Percentiles rank a stretch among this genome's conserved stretches.
phyloP scores from a whole-genome alignment of 441 rosid species.

The Croton laevigatus region DNA sequence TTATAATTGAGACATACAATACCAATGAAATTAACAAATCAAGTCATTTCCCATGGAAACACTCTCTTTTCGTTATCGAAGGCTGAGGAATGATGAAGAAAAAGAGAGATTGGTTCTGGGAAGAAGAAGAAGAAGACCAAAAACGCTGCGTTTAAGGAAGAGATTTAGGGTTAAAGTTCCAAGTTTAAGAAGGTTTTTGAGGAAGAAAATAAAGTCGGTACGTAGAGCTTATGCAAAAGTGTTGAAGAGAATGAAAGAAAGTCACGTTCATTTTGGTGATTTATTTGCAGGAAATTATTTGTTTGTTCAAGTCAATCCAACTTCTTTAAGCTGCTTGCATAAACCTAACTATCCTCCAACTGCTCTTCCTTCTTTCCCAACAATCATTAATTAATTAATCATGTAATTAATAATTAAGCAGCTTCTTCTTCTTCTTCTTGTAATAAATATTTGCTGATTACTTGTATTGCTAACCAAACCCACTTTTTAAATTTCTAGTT shows the following conservation, averaged over 20 bases:
- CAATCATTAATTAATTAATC: slow-evolving; percentile 19
- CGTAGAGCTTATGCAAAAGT: slow-evolving; percentile 38
- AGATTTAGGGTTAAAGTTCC: slow-evolving; percentile 57
- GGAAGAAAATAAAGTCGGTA: slow-evolving; percentile 43
- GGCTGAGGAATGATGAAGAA: slow-evolving; percentile 36
- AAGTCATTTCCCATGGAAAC: slow-evolving; percentile 13
- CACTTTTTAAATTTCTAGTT: no score
- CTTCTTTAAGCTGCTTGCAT: slow-evolving; percentile 40
- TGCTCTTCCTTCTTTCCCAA: slow-evolving; percentile 26
- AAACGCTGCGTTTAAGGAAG: slow-evolving; percentile 36
- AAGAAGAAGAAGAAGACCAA: slow-evolving; percentile 31
- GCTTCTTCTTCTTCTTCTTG: no score
- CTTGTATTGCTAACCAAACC: no score
- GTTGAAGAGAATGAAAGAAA: slow-evolving; percentile 64
- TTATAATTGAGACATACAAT: not conserved
- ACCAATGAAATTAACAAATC: not conserved
- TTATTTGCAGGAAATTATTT: slow-evolving; percentile 87
- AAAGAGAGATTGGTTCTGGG: slow-evolving; percentile 13
- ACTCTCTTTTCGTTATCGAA: slow-evolving; percentile 32
- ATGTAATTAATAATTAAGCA: no score
- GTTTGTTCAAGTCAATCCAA: slow-evolving; percentile 79
- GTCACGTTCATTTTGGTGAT: slow-evolving; percentile 74
- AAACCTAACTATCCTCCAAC: slow-evolving; percentile 25
- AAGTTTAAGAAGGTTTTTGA: slow-evolving; percentile 47
- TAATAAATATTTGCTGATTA: no score